Conservation (phyloP, 2,329 filamentous ascomycete genomes). For the Akanthomyces muscarius region DNA sequence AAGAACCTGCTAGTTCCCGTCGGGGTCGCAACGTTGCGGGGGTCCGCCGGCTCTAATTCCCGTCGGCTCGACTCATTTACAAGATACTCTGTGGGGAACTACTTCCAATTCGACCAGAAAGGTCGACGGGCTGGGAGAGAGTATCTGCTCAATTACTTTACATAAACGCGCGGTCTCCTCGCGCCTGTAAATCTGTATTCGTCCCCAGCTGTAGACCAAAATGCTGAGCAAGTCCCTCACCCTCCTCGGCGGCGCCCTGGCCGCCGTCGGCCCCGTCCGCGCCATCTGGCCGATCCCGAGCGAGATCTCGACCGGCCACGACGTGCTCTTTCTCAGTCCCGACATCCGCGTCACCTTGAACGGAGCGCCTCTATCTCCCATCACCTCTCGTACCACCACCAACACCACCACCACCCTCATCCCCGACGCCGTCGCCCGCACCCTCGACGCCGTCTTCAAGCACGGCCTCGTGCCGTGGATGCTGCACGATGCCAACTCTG, state of each 20-base stretch:
- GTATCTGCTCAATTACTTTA: no score
- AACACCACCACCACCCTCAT: constrained; percentile 47
- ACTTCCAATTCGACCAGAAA: no score
- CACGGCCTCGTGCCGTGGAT: constrained; percentile 75
- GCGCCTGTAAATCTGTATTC: background rate
- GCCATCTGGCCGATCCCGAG: constrained; percentile 54
- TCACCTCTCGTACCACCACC: constrained; percentile 23
- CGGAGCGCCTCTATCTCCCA: constrained; percentile 50
- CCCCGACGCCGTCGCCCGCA: constrained; percentile 53
- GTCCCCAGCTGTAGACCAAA: background rate
- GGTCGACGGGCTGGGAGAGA: no score
- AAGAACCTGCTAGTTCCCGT: no score
- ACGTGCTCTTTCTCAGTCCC: constrained; percentile 49
- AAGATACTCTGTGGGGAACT: no score
- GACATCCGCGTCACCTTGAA: constrained; percentile 55
- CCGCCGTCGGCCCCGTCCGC: constrained; percentile 26
- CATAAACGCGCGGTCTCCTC: no score
- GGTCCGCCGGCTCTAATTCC: no score
- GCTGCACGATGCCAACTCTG: constrained; percentile 56
- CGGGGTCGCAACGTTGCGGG: no score
- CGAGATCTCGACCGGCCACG: constrained; percentile 47
- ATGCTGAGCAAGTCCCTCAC: constrained; percentile 2
- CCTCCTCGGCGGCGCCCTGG: background rate
- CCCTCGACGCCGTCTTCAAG: constrained; percentile 60
- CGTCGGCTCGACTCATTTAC: no score